Percentiles rank a stretch among this genome's conserved stretches.
Evolutionary conservation across 2,329 filamentous ascomycete species (phyloP).

Genomic region (Apiospora marii): DNA sequence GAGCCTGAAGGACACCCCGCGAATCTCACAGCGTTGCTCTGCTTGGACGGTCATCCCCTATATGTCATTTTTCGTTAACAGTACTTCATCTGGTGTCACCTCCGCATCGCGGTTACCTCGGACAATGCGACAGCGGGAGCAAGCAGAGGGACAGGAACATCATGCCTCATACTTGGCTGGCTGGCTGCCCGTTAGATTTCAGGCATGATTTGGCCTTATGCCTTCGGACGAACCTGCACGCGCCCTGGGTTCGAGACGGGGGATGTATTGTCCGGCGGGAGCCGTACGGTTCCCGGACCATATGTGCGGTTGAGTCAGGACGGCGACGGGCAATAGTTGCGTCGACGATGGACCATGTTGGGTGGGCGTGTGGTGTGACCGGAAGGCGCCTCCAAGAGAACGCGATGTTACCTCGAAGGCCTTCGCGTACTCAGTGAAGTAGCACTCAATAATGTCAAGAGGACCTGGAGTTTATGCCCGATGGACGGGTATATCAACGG

Average conservation of each 20-base stretch:
- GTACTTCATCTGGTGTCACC: background rate
- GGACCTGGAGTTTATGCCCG: slow-evolving; percentile 18
- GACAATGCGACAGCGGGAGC: slow-evolving; percentile 8
- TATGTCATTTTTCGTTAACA: background rate
- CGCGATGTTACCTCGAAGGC: slow-evolving; percentile 13
- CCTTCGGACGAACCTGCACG: slow-evolving; percentile 6
- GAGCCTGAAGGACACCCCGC: background rate
- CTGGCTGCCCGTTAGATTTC: background rate
- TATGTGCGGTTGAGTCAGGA: background rate
- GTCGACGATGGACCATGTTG: background rate
- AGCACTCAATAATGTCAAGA: slow-evolving; percentile 2
- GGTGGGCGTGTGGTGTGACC: slow-evolving; percentile 6
- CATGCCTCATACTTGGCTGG: background rate
- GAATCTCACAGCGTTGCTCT: slow-evolving; percentile 3
- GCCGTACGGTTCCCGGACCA: background rate
- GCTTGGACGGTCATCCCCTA: slow-evolving; percentile 9
- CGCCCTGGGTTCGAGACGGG: background rate
- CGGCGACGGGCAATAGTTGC: background rate
- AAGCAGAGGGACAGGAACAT: background rate
- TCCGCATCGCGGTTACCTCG: slow-evolving; percentile 16
- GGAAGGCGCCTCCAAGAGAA: background rate
- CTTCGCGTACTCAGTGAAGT: background rate
- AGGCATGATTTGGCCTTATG: background rate
- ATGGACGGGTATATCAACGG: background rate
- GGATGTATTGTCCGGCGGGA: background rate